Percentiles rank a stretch among this genome's conserved stretches.
These are phyloP conservation scores for Aleurites moluccanus DNA, from an alignment of 441 rosid species.

Conservation along the genomic window DNA sequence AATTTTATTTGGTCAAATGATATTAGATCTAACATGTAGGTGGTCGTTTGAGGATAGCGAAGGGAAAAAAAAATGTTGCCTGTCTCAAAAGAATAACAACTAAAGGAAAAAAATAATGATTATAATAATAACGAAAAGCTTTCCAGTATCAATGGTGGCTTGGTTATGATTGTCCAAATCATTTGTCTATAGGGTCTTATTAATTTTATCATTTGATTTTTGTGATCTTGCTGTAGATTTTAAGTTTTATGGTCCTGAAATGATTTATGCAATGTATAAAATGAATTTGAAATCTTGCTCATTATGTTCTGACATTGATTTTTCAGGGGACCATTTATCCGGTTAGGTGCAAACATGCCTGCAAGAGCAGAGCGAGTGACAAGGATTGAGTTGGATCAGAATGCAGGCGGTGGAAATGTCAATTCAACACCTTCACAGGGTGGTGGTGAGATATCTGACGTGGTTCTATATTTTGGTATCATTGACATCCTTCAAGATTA, in stretches of 20 bases:
- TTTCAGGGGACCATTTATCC: slow-evolving; percentile 70
- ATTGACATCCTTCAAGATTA: slow-evolving; percentile 95
- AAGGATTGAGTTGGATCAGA: slow-evolving; percentile 72
- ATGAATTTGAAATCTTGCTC: slow-evolving; percentile 16
- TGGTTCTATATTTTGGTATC: slow-evolving; percentile 79
- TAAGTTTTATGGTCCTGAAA: background rate
- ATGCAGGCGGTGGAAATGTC: slow-evolving; percentile 50
- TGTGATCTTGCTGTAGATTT: background rate
- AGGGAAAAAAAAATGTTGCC: background rate
- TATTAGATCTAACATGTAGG: slow-evolving; percentile 2
- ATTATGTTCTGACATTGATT: slow-evolving; percentile 12
- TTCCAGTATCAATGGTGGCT: background rate
- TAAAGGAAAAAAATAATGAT: background rate
- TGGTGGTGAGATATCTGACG: slow-evolving; percentile 61
- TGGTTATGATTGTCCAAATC: background rate
- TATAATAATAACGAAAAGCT: background rate
- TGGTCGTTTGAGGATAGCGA: background rate
- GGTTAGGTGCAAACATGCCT: slow-evolving; percentile 91
- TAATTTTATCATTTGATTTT: background rate
- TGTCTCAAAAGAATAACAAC: background rate
- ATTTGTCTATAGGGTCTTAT: background rate
- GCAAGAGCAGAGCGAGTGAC: slow-evolving; percentile 76
- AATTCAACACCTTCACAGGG: slow-evolving; percentile 36
- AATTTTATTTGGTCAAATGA: slow-evolving; percentile 5
- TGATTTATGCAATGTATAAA: background rate